Evolutionary conservation across 2,329 filamentous ascomycete genomes (phyloP), one percentile per base, ranked within the genome.

Genomic region (Venturia aucupariae): DNA sequence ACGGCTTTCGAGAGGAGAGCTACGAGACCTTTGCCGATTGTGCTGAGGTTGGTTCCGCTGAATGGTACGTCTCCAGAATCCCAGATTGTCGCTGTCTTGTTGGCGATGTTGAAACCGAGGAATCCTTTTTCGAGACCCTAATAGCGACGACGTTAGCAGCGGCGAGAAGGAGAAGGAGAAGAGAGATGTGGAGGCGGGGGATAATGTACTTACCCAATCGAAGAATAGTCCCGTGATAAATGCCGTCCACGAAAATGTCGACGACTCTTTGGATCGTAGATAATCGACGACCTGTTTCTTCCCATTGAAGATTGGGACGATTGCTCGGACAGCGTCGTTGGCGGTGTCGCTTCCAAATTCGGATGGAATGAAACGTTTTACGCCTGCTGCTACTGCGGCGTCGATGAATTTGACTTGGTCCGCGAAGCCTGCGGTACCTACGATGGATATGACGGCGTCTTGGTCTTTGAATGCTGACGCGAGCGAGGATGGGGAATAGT

Each of bases 221-320:
- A 88, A 86, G 72, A 88, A 84, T 2, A 81, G 74, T 0, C 85
- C 84, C 10, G 76, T 82, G 3, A 84, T 79, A 17, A 89, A 71
- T 2, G 77, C 82, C 1, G 83, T 87, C 85, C 86, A 89, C 38
- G 76, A 80, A 67, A 88, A 81, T 0, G 68, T 72, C 66, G 60
- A 75, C 71, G 48, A 63, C 46, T 66, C 65, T 22, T 62, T 65
- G 3, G 46, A 30, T 4, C 27, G 32, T 15, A 62, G 19, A 22
- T 64, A 62, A n/a, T 64, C 59, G 15, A 64, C 57, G 4, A 46
- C 46, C 35, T 59, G 11, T 7, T 32, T 54, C 59, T 66, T 66
- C 7, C 7, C 1, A 11, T 71, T 72, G 65, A 84, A 86, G 1
- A 85, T 70, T 1, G 84, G 80, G 0, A 87, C 77, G 2, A 76